Percentiles rank a stretch among this genome's conserved stretches.
Conservation (phyloP, 768 basidiomycete species). For the Termitomyces sp. region DNA sequence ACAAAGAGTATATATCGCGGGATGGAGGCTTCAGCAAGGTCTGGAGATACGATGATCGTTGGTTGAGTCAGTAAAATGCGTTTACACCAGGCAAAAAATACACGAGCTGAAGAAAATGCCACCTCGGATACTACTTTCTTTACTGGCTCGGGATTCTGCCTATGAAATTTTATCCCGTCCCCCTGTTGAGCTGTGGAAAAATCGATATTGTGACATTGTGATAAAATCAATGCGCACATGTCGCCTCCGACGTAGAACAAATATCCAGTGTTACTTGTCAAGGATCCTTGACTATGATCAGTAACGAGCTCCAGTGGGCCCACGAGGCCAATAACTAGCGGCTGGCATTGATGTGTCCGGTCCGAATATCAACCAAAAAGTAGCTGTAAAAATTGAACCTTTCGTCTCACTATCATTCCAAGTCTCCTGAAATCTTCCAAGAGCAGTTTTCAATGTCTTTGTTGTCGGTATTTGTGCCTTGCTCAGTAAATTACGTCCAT, state of each 20-base stretch:
- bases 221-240: neutral
- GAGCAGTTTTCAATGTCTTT: neutral
- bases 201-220: neutral
- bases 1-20: too few species aligned
- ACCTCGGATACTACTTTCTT: neutral
- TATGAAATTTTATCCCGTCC: too few species aligned
- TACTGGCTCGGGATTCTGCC: neutral
- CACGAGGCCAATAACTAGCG: neutral
- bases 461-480: neutral
- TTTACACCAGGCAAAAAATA: neutral
- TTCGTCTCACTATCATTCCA: neutral
- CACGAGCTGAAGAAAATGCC: neutral
- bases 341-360: neutral
- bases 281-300: neutral
- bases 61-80: neutral
- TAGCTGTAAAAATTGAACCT: neutral
- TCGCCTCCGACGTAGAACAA: neutral
- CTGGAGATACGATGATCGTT: neutral
- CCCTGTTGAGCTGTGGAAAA: neutral
- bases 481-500: neutral
- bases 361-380: neutral
- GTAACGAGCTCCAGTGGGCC: neutral
- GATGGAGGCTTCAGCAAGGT: neutral
- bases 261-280: neutral
- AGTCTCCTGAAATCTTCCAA: neutral